Base-by-base conservation (phyloP, 257 asterid species). In the Lantana camara region DNA sequence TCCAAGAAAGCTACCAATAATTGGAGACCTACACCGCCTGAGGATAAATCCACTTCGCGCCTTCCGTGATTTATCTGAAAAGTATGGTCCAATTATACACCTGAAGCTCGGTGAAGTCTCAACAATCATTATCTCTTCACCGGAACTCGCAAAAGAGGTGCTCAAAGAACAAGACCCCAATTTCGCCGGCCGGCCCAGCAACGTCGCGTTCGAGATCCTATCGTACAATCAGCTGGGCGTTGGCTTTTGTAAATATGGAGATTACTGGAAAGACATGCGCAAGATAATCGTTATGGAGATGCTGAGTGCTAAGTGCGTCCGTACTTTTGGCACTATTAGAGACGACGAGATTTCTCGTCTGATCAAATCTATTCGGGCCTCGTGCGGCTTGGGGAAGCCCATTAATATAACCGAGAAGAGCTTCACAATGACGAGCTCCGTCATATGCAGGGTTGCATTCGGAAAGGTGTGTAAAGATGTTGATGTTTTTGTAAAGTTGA, bases 361-460 rank as follows among this genome's bases (percentile, higher is more conserved):
- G 6, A 4, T 54, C n/a, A n/a, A 30, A 54, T 54, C 10, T 7
- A 14, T 54, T 54, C 12, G 10, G 41, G 1, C 4, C 1, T 12
- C 44, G 0, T 3, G 23, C 1, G n/a, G n/a, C n/a, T n/a, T n/a
- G n/a, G 60, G 60, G 30, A n/a, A 54, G n/a, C 12, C 60, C 22
- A n/a, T 54, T 4, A 54, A 54, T 54, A 5, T 54, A 5, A 54
- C 22, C 1, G 60, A 15, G 10, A 54, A 30, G n/a, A 30, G 27
- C 8, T 29, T 16, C 20, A 13, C 21, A 1, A 1, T 54, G 42
- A 54, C 22, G 12, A 6, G 42, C 10, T 54, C 60, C n/a, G n/a
- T 54, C 40, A 54, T 42, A 0, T 54, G 60, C 7, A 54, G 60
- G 19, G 60, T 42, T 7, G 22, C 60, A 4, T 54, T 54, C 30